Evolutionary conservation across 2,329 filamentous ascomycete genomes (phyloP), one percentile per base, ranked within the genome.

Genomic region (Aspergillus uvarum): DNA sequence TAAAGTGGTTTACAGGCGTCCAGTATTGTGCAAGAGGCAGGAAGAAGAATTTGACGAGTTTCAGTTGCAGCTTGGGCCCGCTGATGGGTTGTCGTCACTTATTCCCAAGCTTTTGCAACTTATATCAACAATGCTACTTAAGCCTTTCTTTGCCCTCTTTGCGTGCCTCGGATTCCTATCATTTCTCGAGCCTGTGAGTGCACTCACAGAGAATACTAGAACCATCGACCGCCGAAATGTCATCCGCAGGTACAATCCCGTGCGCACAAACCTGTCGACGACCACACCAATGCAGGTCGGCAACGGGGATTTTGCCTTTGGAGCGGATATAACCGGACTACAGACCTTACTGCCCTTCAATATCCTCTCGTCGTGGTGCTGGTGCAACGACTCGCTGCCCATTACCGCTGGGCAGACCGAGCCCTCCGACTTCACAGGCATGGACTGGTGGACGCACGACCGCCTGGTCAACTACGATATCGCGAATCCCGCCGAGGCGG

Each of bases 261-360:
- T 67, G 50, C 79, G 82, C 19, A 82, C 78, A 70, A 75, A 74
- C 47, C 82, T 78, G 59, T 81, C 82, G 3, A 65, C 72, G 16
- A 79, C 79, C 21, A 85, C 83, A 10, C 83, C 83, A 0, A 71
- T 86, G 12, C 80, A 81, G 65, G 74, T 81, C 2, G 79, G 79
- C 14, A 82, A 82, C 61, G 80, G 80, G 7, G 74, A 81, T 52
- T 80, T 81, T 51, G 80, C 79, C 12, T 81, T 81, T 57, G 79
- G 79, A 7, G 74, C 72, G 11, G 79, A 81, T 62, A 68, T 81
- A 29, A 81, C 80, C 0, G 80, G 79, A 1, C 67, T 81, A 4
- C 80, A 81, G 59, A 80, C 78, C 6, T 78, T 81, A 47, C 55
- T 74, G 5, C 75, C 76, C 2, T 79, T 77, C 59, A 76, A 74